phyloP scores from a whole-genome alignment of 495 filamentous ascomycete species.

The Halenospora varia region DNA sequence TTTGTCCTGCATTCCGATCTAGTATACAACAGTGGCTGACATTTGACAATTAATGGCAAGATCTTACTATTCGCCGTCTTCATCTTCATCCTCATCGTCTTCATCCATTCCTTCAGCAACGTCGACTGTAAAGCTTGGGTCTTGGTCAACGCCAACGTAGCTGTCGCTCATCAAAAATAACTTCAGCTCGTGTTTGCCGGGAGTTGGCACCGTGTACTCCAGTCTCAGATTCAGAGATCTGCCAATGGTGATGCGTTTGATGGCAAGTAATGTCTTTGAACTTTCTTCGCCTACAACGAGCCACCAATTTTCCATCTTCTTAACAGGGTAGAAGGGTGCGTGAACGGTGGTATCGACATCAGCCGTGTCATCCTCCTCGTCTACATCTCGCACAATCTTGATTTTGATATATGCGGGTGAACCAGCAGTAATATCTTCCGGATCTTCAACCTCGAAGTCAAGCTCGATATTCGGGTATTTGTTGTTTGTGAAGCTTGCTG shows the following conservation, averaged over 20 bases:
- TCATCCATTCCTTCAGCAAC: slow-evolving; percentile 95
- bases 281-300: slow-evolving; percentile 90
- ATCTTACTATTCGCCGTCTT: slow-evolving; percentile 19
- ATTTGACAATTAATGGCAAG: slow-evolving; percentile 3
- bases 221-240: slow-evolving; percentile 71
- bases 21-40: slow-evolving; percentile 24
- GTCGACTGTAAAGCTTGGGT: slow-evolving; percentile 78
- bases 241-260: slow-evolving; percentile 90
- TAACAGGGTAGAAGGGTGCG: slow-evolving; percentile 87
- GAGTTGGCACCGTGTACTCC: slow-evolving; percentile 82
- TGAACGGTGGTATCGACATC: slow-evolving; percentile 84
- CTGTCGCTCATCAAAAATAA: slow-evolving; percentile 96
- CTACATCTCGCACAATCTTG: slow-evolving; percentile 79
- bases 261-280: slow-evolving; percentile 79
- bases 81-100: slow-evolving; percentile 65
- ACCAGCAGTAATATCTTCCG: slow-evolving; percentile 72
- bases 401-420: slow-evolving; percentile 81
- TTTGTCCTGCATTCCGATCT: slow-evolving; percentile 21
- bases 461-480: slow-evolving; percentile 94
- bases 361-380: slow-evolving; percentile 51
- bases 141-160: slow-evolving; percentile 96
- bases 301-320: slow-evolving; percentile 98
- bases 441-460: slow-evolving; percentile 80
- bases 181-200: slow-evolving; percentile 83
- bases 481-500: slow-evolving; percentile 92